Conservation (phyloP, 768 basidiomycete species). For the Xerocomus spinulosus region DNA sequence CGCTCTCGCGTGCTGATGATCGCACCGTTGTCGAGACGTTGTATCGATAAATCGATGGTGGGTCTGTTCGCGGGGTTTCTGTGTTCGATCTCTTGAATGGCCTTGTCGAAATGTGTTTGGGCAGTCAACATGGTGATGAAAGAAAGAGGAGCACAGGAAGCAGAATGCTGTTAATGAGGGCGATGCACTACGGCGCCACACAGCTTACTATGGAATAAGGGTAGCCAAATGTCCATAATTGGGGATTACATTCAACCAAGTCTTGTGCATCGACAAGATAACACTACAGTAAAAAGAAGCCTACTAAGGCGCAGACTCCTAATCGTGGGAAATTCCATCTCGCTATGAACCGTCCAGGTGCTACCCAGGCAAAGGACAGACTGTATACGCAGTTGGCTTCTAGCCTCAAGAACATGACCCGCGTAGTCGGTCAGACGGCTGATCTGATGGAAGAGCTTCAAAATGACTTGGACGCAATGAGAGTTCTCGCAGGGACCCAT, state of each 20-base stretch:
- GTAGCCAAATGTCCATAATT: constrained; percentile 14
- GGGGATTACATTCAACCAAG: too few relatives aligned
- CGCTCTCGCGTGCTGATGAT: constrained; percentile 25
- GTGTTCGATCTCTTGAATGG: constrained; percentile 27
- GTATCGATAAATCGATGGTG: constrained; percentile 16
- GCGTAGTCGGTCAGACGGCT: constrained; percentile 66
- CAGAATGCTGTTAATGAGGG: background rate
- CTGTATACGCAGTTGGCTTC: constrained; percentile 75
- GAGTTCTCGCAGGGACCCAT: constrained; percentile 70
- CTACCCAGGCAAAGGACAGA: constrained; percentile 74
- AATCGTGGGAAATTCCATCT: constrained; percentile 12
- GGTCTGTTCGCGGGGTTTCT: constrained; percentile 23
- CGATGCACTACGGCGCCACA: constrained; percentile 7
- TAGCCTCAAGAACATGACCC: constrained; percentile 62
- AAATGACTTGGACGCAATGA: constrained; percentile 73
- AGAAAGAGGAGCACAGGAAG: constrained; percentile 7
- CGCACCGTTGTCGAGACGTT: constrained; percentile 23
- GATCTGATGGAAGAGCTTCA: constrained; percentile 75
- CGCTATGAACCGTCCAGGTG: constrained; percentile 36
- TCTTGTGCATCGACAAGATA: background rate
- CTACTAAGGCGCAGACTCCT: background rate
- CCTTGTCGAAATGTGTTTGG: constrained; percentile 26
- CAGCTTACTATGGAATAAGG: too few relatives aligned
- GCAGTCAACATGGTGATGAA: constrained; percentile 18
- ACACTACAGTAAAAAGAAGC: background rate